Conservation (phyloP, 257 asterid species). For the Solanum pinnatisectum region DNA sequence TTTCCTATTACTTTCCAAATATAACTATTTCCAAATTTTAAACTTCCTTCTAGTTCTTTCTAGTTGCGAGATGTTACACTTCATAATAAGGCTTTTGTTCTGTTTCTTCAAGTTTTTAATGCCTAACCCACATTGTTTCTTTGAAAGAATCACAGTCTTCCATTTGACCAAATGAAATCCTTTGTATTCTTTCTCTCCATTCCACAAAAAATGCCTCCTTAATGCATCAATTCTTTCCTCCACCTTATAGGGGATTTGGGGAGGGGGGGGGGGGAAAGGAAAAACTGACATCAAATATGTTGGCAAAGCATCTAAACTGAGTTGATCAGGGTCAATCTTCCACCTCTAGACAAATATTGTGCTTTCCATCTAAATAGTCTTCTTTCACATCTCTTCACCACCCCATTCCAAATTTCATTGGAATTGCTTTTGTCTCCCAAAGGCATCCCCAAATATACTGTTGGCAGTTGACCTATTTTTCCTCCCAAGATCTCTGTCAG, state of each 20-base stretch:
- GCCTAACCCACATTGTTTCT: background rate
- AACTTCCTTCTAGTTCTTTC: too few species aligned
- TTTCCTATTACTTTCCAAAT: too few species aligned
- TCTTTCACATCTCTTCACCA: background rate
- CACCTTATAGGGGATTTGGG: background rate
- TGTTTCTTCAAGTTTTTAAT: background rate
- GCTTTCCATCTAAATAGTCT: background rate
- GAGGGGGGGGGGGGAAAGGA: too few species aligned
- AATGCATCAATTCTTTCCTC: background rate
- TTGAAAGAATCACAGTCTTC: background rate
- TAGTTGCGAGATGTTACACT: background rate
- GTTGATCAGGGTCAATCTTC: background rate
- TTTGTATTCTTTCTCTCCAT: background rate
- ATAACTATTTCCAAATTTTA: too few species aligned
- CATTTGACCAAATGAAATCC: background rate
- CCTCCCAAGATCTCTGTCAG: background rate
- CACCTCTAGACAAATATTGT: background rate
- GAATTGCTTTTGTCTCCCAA: background rate
- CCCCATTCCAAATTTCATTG: background rate
- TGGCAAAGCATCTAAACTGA: background rate
- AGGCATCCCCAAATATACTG: background rate
- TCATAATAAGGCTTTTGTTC: background rate
- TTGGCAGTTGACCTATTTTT: background rate
- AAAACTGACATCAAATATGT: background rate
- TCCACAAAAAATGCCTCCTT: background rate